Evolutionary conservation across 257 asterid species (phyloP).

Genomic region (Avicennia marina): DNA sequence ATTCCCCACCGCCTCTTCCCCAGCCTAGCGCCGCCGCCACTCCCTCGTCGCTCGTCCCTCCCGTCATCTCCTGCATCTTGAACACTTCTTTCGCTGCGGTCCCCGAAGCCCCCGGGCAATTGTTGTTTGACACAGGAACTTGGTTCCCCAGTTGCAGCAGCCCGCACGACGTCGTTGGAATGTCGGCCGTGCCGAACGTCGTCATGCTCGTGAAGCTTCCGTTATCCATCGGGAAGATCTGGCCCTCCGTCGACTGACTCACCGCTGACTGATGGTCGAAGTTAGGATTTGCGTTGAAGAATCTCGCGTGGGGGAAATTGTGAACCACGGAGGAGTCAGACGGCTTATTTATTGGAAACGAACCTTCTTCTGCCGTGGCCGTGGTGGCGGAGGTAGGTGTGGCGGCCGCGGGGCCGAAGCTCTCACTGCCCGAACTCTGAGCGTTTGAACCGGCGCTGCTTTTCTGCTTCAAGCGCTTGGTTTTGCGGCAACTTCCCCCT

Average conservation of each 20-base stretch:
- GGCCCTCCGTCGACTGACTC: conserved; percentile 35
- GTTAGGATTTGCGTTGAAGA: conserved; percentile 24
- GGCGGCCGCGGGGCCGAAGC: too few species aligned
- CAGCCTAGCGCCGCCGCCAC: conserved; percentile 44
- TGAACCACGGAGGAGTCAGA: conserved; percentile 29
- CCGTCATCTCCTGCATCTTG: conserved; percentile 31
- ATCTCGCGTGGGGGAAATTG: conserved; percentile 36
- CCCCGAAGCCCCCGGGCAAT: not conserved
- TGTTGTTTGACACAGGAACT: conserved; percentile 7
- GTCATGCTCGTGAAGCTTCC: conserved; percentile 47
- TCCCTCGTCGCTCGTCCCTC: conserved; percentile 30
- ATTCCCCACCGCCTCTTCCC: conserved; percentile 42
- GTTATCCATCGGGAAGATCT: conserved; percentile 50
- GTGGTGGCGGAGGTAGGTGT: too few species aligned
- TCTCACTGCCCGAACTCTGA: conserved; percentile 60
- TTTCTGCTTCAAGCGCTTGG: conserved; percentile 57
- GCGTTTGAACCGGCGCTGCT: conserved; percentile 19
- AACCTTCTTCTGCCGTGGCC: conserved; percentile 33
- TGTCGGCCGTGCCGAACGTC: conserved; percentile 31
- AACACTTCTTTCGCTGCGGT: conserved; percentile 19
- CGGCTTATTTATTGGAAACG: conserved; percentile 27
- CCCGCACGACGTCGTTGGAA: conserved; percentile 30
- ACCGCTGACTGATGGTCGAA: conserved; percentile 34
- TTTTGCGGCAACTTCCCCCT: conserved; percentile 92
- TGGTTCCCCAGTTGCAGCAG: conserved; percentile 16